Conservation (phyloP, 2,329 filamentous ascomycete genomes). For the Lojkania enalia region DNA sequence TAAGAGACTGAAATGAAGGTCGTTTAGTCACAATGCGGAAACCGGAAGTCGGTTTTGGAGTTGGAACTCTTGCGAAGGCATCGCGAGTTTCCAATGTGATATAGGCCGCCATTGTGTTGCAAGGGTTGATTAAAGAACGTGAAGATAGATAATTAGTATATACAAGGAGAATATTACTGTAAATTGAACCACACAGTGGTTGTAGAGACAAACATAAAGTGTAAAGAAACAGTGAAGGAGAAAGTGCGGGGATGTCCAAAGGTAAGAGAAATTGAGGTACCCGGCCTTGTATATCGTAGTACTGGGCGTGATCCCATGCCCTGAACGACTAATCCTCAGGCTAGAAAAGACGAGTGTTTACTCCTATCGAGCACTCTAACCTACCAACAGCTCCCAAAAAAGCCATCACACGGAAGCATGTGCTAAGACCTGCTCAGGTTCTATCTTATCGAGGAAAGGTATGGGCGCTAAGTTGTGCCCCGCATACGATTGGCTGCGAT, state of each 20-base stretch:
- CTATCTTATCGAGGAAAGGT: not conserved
- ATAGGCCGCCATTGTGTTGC: constrained; percentile 9
- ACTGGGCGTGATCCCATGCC: constrained; percentile 2
- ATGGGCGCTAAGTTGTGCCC: not conserved
- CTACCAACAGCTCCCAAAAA: constrained; percentile 4
- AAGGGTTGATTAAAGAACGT: not conserved
- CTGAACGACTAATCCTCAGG: constrained; percentile 1
- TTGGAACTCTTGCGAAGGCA: constrained; percentile 13
- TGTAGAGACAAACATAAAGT: constrained; percentile 2
- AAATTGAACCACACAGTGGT: not conserved
- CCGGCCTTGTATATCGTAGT: not conserved
- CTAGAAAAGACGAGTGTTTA: constrained; percentile 1
- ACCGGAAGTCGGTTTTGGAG: constrained; percentile 4
- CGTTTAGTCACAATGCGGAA: constrained; percentile 6
- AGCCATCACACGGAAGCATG: constrained; percentile 1
- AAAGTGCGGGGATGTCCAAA: not conserved
- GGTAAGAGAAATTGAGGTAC: not conserved
- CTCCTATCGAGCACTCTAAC: not conserved
- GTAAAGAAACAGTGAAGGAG: not conserved
- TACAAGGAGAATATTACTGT: constrained; percentile 1
- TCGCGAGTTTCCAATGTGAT: constrained; percentile 6
- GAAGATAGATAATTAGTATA: not conserved
- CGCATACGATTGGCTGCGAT: not conserved
- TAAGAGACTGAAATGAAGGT: constrained; percentile 12
- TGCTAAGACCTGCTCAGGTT: not conserved